Conservation (phyloP, 371 early-diverging fungal genomes). For the Mortierella sp. region DNA sequence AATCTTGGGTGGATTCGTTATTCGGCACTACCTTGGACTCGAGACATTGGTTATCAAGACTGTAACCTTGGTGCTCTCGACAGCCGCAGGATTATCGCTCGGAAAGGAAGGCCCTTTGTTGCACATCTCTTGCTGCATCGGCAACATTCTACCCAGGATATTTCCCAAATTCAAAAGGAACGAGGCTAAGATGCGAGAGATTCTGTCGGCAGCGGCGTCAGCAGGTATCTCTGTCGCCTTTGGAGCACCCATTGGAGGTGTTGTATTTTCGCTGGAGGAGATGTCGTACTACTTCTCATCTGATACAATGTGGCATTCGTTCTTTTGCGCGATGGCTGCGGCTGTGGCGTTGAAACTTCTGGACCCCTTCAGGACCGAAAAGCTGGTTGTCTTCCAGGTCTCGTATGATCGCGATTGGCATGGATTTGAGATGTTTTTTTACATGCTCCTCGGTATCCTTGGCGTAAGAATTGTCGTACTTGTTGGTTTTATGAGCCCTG, state of each 20-base stretch:
- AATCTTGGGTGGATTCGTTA: slow-evolving; percentile 88
- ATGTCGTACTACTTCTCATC: slow-evolving; percentile 89
- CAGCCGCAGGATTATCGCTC: slow-evolving; percentile 80
- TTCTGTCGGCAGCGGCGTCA: slow-evolving; percentile 86
- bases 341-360: slow-evolving; percentile 81
- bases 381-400: slow-evolving; percentile 88
- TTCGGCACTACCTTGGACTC: slow-evolving; percentile 81
- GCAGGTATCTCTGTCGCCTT: slow-evolving; percentile 90
- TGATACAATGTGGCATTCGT: slow-evolving; percentile 88
- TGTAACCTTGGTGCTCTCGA: slow-evolving; percentile 73
- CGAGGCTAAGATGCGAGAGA: slow-evolving; percentile 84
- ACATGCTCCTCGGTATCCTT: slow-evolving; percentile 89
- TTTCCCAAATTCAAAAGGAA: slow-evolving; percentile 80
- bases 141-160: slow-evolving; percentile 84
- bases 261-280: slow-evolving; percentile 89
- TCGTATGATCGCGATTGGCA: slow-evolving; percentile 83
- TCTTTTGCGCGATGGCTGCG: slow-evolving; percentile 87
- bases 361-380: slow-evolving; percentile 87
- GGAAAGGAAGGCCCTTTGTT: slow-evolving; percentile 92
- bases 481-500: not conserved
- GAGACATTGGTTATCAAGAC: slow-evolving; percentile 82
- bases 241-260: slow-evolving; percentile 93
- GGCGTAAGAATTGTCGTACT: slow-evolving; percentile 73
- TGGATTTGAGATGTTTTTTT: slow-evolving; percentile 87
- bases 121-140: slow-evolving; percentile 83